A percentile compares a stretch with the other conserved stretches of the same genome.
These are phyloP conservation scores for Halophytophthora batemanensis DNA, from an alignment of 352 stramenopile genomes.

Conservation along the genomic window DNA sequence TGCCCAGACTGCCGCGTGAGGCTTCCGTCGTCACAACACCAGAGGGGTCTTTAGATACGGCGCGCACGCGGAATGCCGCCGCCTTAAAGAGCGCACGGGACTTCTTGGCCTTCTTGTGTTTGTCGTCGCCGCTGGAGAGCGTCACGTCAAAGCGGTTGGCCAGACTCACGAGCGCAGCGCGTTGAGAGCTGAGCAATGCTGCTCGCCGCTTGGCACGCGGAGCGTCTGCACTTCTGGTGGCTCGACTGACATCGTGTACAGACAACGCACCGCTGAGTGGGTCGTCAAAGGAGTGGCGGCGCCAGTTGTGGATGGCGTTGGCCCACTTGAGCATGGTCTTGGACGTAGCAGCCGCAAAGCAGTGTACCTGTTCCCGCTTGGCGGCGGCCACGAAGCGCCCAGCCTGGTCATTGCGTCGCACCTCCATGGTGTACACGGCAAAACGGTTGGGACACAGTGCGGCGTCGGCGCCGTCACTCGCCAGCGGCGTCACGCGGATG, in stretches of 20 bases:
- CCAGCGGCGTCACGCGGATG: slow-evolving; percentile 48
- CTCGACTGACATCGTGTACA: slow-evolving; percentile 24
- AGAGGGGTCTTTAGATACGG: slow-evolving; percentile 7
- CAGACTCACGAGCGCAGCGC: slow-evolving; percentile 23
- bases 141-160: slow-evolving; percentile 53
- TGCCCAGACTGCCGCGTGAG: slow-evolving; percentile 16
- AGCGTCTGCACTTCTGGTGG: slow-evolving; percentile 7
- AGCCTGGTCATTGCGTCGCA: slow-evolving; percentile 49
- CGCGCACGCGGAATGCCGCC: slow-evolving; percentile 14
- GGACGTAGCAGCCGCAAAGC: slow-evolving; percentile 50
- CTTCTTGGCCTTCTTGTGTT: slow-evolving; percentile 15
- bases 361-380: slow-evolving; percentile 32
- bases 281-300: slow-evolving; percentile 60
- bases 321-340: slow-evolving; percentile 63
- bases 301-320: slow-evolving; percentile 74
- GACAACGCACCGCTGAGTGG: slow-evolving; percentile 31
- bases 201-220: slow-evolving; percentile 7
- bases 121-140: slow-evolving; percentile 15
- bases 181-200: slow-evolving; percentile 24
- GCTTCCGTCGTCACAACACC: slow-evolving; percentile 10
- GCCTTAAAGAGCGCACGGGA: slow-evolving; percentile 10
- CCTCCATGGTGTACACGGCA: slow-evolving; percentile 40
- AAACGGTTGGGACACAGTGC: slow-evolving; percentile 71
- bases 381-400: slow-evolving; percentile 35
- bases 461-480: slow-evolving; percentile 26